These are phyloP conservation scores for Pyrenochaeta sp. DNA, from an alignment of 2,329 filamentous ascomycete genomes.

Conservation along the genomic window DNA sequence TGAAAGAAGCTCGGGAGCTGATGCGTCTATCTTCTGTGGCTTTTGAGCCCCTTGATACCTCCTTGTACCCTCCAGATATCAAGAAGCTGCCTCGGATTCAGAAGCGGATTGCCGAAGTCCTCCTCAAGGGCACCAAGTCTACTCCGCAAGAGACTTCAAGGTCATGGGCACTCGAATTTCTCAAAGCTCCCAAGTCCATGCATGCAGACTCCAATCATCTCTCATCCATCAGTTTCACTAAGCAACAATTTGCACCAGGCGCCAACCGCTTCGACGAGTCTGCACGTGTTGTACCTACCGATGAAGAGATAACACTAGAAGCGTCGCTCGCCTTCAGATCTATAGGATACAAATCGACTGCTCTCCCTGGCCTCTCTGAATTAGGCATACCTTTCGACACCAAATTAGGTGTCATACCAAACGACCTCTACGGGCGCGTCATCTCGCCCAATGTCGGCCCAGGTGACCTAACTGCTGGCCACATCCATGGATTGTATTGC, in stretches of 20 bases:
- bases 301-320: constrained; percentile 61
- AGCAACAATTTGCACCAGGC: constrained; percentile 49
- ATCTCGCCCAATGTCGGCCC: constrained; percentile 52
- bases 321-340: constrained; percentile 85
- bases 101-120: constrained; percentile 79
- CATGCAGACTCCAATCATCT: constrained; percentile 62
- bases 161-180: constrained; percentile 86
- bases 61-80: constrained; percentile 72
- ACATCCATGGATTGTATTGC: constrained; percentile 82
- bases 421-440: constrained; percentile 82
- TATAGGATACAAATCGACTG: constrained; percentile 89
- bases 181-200: constrained; percentile 80
- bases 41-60: constrained; percentile 73
- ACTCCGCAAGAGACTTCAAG: constrained; percentile 62
- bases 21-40: constrained; percentile 77
- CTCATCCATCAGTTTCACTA: constrained; percentile 72
- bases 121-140: constrained; percentile 75
- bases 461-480: constrained; percentile 53
- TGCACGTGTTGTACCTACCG: constrained; percentile 59
- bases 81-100: constrained; percentile 77
- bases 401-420: constrained; percentile 77
- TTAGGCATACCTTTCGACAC: constrained; percentile 82
- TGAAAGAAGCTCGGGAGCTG: constrained; percentile 91
- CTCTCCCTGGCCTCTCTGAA: constrained; percentile 76
- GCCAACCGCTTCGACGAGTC: constrained; percentile 59